These are phyloP conservation scores for Pestalotiopsis sp. DNA, from an alignment of 2,329 filamentous ascomycete genomes.

Conservation along the genomic window DNA sequence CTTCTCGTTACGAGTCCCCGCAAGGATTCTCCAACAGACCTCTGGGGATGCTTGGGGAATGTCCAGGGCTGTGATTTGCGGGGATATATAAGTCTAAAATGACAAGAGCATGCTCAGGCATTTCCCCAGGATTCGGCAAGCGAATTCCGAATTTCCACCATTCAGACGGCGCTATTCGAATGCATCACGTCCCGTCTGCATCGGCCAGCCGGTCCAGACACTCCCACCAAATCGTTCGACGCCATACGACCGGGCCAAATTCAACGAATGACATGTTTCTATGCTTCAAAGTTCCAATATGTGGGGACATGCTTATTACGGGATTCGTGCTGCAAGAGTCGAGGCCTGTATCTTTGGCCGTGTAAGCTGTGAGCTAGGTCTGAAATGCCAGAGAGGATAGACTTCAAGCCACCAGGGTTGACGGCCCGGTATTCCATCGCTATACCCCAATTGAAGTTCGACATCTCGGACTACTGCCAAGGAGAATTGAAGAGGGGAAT, in stretches of 20 bases:
- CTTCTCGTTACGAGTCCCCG: background rate
- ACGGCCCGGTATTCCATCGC: background rate
- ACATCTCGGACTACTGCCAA: background rate
- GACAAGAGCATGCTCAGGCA: background rate
- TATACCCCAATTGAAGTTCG: background rate
- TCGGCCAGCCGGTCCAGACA: constrained; percentile 4
- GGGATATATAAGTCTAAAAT: background rate
- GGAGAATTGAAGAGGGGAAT: background rate
- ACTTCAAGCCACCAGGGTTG: background rate
- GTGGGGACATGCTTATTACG: background rate
- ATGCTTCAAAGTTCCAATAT: background rate
- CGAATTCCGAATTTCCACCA: constrained; percentile 4
- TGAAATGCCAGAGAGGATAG: background rate
- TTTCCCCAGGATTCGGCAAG: constrained; percentile 1
- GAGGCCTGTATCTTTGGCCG: background rate
- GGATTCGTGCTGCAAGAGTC: background rate
- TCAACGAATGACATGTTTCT: constrained; percentile 1
- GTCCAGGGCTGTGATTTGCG: constrained; percentile 3
- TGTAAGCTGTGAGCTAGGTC: background rate
- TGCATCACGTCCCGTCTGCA: background rate
- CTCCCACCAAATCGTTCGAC: background rate
- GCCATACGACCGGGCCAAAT: background rate
- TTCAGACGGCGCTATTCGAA: background rate
- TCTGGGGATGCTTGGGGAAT: background rate
- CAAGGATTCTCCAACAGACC: constrained; percentile 1